Evolutionary conservation across 768 basidiomycete genomes (phyloP).

Genomic region (Hebeloma cylindrosporum): DNA sequence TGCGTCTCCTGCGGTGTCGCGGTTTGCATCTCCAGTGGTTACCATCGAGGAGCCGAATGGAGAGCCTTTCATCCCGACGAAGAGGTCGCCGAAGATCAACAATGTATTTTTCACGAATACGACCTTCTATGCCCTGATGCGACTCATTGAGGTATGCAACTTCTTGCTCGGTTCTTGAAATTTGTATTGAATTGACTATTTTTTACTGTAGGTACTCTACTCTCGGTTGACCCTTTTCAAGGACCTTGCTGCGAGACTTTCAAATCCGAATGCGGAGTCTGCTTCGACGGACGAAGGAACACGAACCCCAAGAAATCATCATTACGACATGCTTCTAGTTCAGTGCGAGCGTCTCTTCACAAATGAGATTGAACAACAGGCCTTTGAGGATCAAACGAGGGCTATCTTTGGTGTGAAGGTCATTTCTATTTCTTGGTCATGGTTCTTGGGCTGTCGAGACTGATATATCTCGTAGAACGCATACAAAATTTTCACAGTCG

Average conservation of each 20-base stretch:
- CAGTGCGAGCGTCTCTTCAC: constrained; percentile 91
- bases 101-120: constrained; percentile 87
- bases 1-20: constrained; percentile 55
- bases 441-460: background rate
- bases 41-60: constrained; percentile 42
- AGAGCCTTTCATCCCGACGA: constrained; percentile 23
- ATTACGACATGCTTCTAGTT: constrained; percentile 81
- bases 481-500: constrained; percentile 90
- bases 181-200: constrained; percentile 5
- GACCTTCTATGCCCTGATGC: constrained; percentile 80
- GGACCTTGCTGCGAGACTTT: constrained; percentile 57
- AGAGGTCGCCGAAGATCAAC: constrained; percentile 39
- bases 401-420: constrained; percentile 85
- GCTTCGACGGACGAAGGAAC: constrained; percentile 15
- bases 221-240: constrained; percentile 81
- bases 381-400: constrained; percentile 91
- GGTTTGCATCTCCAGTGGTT: constrained; percentile 61
- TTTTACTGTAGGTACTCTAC: constrained; percentile 65
- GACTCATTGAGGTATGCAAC: constrained; percentile 72
- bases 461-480: constrained; percentile 48
- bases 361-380: constrained; percentile 82
- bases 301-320: constrained; percentile 38
- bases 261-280: no score
- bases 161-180: constrained; percentile 22
- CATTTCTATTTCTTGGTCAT: background rate